Base-by-base conservation (phyloP, 805 yeast species). In the Candida sanyiensis region DNA sequence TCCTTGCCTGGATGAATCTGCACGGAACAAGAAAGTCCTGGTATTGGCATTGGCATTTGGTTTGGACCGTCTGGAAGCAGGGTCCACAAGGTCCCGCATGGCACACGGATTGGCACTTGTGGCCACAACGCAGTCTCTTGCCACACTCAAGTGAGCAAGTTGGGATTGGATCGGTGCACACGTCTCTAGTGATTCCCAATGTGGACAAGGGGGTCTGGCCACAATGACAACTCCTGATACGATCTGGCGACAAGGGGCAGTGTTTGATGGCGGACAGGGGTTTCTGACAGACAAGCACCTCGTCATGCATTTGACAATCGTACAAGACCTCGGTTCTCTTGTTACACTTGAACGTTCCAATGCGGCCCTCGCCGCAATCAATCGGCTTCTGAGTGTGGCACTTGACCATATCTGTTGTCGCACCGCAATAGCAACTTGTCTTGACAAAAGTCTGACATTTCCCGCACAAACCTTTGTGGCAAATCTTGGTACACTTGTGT, bases 381-480 rank as follows among this genome's bases (percentile, higher is more conserved):
- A 66, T 52, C 3, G 77, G 69, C 16, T 54, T 50, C 40, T 65
- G 56, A 24, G 70, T 65, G 44, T 59, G 49, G 57, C 88, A 77
- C 46, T 62, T 50, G 13, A 76, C 56, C 8, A 54, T 47, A 20
- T 66, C 59, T 1, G 57, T 49, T 8, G 73, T 67, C 25, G 67
- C 64, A 1, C 96, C 96, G 64, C 97, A 88, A 54, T 84, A 88
- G 57, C 96, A 88, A 16, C 49, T 58, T 1, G 72, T 71, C 5
- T 51, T 53, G 2, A 82, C 57, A 3, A 52, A 46, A 36, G 67
- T 72, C 7, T 69, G 61, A 58, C 96, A 88, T 6, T 69, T 66
- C 0, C 94, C 95, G 64, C 96, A 88, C 17, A 83, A 64, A 0
- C 95, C 96, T n/a, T 64, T 55, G 59, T 88, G 97, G 57, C 97